Evolutionary conservation across 129 eudicot species (phyloP), one percentile per base, ranked within the genome.

Genomic region (Saposhnikovia divaricata): DNA sequence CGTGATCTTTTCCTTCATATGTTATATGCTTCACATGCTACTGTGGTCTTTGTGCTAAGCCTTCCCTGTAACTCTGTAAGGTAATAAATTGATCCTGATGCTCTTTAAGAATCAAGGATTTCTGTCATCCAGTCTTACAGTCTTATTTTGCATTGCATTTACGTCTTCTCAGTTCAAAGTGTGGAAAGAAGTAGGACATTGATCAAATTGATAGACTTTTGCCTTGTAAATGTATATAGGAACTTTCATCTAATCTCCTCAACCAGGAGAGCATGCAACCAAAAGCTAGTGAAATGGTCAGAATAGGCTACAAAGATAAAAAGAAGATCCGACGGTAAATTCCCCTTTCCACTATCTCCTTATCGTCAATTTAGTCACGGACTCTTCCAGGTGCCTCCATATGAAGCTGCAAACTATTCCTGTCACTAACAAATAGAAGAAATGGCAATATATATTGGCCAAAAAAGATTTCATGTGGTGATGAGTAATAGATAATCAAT

Each of bases 151-250:
- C 79, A 51, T 78, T 75, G 53, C 71, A 45, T 80, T 83, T 81
- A 86, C 93, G 3, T 15, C 19, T 69, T 46, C 15, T 86, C 84
- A 42, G 78, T 89, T 61, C 72, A 79, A 39, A 61, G 83, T 78
- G 88, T 66, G 55, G 89, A 88, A 84, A 88, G 90, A 80, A 90
- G 79, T 57, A 82, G 76, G 40, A 68, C 38, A 48, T 80, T 68
- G 65, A 74, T 53, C 79, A 76, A 75, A 77, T 78, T 53, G 86
- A 83, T 44, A 82, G 78, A 51, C 68, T 68, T 68, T 86, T 88
- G 44, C 81, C 87, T 18, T 37, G 10, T 15, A 19, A 25, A 19
- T 65, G 25, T 3, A 38, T 23, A 23, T 80, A 57, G 57, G 47
- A 45, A 74, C 75, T 16, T 80, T 83, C 78, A 34, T 50, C 23